A percentile compares a stretch with the other conserved stretches of the same genome.
Conservation (phyloP, 2,329 filamentous ascomycete genomes). For the Talaromyces marneffei region DNA sequence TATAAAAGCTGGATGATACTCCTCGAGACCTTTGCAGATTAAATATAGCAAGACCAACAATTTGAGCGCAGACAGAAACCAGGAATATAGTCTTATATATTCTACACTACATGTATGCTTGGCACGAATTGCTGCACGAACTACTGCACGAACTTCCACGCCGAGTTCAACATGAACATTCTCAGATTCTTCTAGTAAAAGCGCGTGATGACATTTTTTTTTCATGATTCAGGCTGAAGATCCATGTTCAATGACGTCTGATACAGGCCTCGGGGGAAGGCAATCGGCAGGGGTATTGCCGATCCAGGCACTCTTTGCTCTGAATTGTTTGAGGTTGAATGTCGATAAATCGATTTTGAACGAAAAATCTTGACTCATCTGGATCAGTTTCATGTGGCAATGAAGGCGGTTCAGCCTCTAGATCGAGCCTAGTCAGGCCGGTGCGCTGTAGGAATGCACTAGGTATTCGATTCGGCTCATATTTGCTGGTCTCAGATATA, state of each 20-base stretch:
- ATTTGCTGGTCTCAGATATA: too few species aligned
- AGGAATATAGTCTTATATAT: background rate
- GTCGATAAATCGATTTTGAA: background rate
- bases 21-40: background rate
- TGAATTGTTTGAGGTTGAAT: too few species aligned
- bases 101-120: background rate
- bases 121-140: background rate
- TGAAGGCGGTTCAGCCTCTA: background rate
- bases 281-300: background rate
- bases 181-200: background rate
- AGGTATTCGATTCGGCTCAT: too few species aligned
- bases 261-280: background rate
- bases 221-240: background rate
- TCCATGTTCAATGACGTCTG: background rate
- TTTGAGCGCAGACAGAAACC: background rate
- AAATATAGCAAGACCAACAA: background rate
- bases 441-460: background rate
- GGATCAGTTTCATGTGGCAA: background rate
- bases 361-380: background rate
- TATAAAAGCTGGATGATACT: too few species aligned
- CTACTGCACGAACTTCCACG: too few species aligned
- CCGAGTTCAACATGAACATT: background rate
- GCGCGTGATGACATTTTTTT: background rate
- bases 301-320: background rate
- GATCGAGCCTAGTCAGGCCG: background rate